Base-by-base conservation (phyloP, 2,329 filamentous ascomycete genomes). In the Fusarium tuaranense region DNA sequence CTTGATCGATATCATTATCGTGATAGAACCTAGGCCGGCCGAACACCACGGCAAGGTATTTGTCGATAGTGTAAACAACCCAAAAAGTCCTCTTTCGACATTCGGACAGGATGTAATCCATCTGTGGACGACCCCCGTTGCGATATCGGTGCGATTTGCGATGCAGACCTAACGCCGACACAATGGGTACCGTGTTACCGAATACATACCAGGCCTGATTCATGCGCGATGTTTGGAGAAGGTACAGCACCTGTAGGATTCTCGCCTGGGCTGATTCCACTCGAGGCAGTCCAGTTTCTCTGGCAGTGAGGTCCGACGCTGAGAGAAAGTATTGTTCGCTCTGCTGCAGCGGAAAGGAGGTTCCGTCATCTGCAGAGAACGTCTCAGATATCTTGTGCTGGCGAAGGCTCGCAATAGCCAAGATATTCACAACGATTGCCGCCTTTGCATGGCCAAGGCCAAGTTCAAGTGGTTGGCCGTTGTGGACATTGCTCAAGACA, bases 1-100 rank as follows among this genome's bases (percentile, higher is more conserved):
- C 85, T 73, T 92, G 90, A 69, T 92, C 89, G 44, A 91, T 89
- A 67, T 92, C 89, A 59, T 91, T 89, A 63, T 92, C 89, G 68
- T 90, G 89, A 48, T 91, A 88, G 14, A 90, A 84, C 13, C 88
- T 82, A 1, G 90, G 90, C 14, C 90, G 83, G 0, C 90, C 90
- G 34, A 92, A 86, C 58, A 91, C 89, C n/a, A 91, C 88, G 32
- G 89, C 87, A 5, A 92, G 83, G 71, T 92, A 92, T 65, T 89
- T 89, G 77, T 92, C 90, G 8, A 92, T 82, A 3, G 86, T 88
- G 76, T 92, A 92, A 0, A 87, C 87, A 12, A 87, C 87, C 90
- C 90, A 92, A 63, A 92, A 91, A 0, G 87, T 85, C 22, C 90
- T 83, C 71, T 88, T 88, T 2, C 88, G 85, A 53, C 88, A 87